Evolutionary conservation across 169 alveolate genomes (phyloP).

Genomic region (Cryptosporidium ryanae): DNA sequence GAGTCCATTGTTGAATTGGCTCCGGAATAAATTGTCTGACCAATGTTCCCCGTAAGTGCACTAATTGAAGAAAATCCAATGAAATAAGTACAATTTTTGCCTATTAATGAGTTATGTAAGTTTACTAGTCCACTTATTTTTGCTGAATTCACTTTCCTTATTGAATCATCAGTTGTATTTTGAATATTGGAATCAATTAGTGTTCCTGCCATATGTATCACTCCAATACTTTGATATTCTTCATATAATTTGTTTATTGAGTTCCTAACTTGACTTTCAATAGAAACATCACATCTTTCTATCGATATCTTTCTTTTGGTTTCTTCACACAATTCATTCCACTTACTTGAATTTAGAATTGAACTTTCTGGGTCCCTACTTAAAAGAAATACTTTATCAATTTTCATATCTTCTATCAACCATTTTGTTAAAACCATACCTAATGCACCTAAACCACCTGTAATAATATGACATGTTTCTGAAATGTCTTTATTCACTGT

Average conservation of each 20-base stretch:
- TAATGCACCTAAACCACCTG: conserved; percentile 81
- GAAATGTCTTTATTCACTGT: background rate
- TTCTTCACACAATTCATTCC: conserved; percentile 7
- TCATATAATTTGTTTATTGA: conserved; percentile 10
- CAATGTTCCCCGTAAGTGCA: conserved; percentile 52
- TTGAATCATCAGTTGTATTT: conserved; percentile 9
- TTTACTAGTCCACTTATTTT: conserved; percentile 48
- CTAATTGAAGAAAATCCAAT: conserved; percentile 69
- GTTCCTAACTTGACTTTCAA: background rate
- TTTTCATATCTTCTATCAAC: conserved; percentile 78
- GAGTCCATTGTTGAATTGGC: conserved; percentile 65
- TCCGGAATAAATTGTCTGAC: conserved; percentile 68
- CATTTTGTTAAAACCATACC: conserved; percentile 80
- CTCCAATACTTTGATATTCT: conserved; percentile 38
- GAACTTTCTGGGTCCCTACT: conserved; percentile 53
- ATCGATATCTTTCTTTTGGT: conserved; percentile 9
- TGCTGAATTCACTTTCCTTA: conserved; percentile 9
- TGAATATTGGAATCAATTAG: conserved; percentile 35
- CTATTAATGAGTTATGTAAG: conserved; percentile 41
- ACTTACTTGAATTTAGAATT: conserved; percentile 26
- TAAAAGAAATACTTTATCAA: conserved; percentile 64
- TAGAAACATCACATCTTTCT: conserved; percentile 49
- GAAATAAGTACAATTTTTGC: conserved; percentile 46
- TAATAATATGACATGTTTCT: conserved; percentile 71
- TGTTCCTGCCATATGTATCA: conserved; percentile 56